Percentiles rank a stretch among this genome's conserved stretches.
These are phyloP conservation scores for Calycina herbarum DNA, from an alignment of 2,329 filamentous ascomycete species.

Conservation along the genomic window DNA sequence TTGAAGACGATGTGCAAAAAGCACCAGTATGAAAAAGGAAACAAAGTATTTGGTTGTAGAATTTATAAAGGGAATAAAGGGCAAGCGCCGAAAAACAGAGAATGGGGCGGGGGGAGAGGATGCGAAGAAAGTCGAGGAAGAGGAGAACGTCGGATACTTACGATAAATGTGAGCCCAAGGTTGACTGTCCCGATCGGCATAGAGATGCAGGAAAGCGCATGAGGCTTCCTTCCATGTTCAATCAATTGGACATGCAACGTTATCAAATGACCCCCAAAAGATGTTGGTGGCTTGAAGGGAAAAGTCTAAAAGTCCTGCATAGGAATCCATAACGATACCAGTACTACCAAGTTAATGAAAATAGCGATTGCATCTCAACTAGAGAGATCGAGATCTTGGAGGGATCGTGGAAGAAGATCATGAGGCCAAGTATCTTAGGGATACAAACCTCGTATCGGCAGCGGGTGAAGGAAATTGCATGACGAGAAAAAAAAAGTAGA, in stretches of 20 bases:
- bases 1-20: background rate
- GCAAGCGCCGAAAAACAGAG: background rate
- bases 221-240: background rate
- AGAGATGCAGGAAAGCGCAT: conserved; percentile 2
- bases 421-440: background rate
- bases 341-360: background rate
- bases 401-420: background rate
- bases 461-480: no score
- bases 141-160: background rate
- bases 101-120: background rate
- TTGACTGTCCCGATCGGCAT: background rate
- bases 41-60: background rate
- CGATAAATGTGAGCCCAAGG: background rate
- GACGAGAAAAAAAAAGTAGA: no score
- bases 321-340: background rate
- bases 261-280: background rate
- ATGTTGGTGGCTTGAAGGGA: background rate
- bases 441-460: no score
- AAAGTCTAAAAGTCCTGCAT: background rate
- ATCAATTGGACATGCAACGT: background rate
- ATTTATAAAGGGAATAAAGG: background rate
- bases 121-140: background rate
- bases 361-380: background rate
- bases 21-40: background rate
- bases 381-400: background rate